These are phyloP conservation scores for Metschnikowia borealis DNA, from an alignment of 805 yeast species.

Conservation along the genomic window DNA sequence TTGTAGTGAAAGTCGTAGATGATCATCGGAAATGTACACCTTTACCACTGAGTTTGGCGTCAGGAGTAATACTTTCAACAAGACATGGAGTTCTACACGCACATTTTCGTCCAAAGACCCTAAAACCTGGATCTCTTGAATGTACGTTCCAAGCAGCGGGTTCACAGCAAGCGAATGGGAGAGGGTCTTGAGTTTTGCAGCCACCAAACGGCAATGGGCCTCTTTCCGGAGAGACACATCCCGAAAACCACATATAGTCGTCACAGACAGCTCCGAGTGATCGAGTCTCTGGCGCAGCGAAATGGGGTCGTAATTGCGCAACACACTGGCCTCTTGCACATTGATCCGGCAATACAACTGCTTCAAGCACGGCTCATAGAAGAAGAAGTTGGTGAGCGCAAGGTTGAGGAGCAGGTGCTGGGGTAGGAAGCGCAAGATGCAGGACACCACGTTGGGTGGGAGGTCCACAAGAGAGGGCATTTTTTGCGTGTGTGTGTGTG, in stretches of 20 bases:
- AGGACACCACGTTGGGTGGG: constrained; percentile 12
- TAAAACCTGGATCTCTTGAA: constrained; percentile 4
- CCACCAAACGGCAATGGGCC: constrained; percentile 24
- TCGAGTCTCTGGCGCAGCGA: constrained; percentile 15
- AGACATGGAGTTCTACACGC: neutral
- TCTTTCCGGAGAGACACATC: constrained; percentile 13
- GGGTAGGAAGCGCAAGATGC: constrained; percentile 22
- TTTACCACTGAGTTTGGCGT: constrained; percentile 9
- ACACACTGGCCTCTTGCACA: constrained; percentile 20
- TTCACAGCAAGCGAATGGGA: constrained; percentile 34
- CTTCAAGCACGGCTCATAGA: constrained; percentile 30
- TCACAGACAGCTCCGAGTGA: constrained; percentile 20
- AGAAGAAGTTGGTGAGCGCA: constrained; percentile 31
- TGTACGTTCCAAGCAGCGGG: constrained; percentile 22
- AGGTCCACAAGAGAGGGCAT: constrained; percentile 6
- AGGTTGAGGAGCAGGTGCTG: constrained; percentile 31
- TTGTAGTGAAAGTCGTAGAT: constrained; percentile 6
- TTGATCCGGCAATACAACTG: constrained; percentile 26
- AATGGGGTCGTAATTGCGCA: constrained; percentile 7
- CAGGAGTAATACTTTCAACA: constrained; percentile 5
- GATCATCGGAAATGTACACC: constrained; percentile 19
- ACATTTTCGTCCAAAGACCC: constrained; percentile 3
- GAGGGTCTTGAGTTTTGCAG: constrained; percentile 40
- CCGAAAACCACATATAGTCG: constrained; percentile 26
- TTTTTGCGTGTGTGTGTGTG: too few relatives aligned